Evolutionary conservation across 345 rosid genomes (phyloP).

Genomic region (Toxicodendron radicans): DNA sequence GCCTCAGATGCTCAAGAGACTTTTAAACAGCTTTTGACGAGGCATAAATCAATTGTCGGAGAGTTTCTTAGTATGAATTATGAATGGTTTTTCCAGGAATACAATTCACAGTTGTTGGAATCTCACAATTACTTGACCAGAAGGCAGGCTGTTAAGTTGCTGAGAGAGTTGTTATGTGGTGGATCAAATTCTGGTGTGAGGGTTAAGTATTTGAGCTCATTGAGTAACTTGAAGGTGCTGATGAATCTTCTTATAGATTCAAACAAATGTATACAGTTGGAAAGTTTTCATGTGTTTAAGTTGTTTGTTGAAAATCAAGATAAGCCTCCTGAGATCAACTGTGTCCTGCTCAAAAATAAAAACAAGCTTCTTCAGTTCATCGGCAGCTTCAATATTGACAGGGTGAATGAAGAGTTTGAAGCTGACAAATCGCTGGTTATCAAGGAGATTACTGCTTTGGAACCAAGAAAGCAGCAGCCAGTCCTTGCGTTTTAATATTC

Average conservation of each 20-base stretch:
- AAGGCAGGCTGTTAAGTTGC: not conserved
- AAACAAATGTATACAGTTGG: not conserved
- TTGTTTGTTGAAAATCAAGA: no score
- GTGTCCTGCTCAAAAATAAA: not conserved
- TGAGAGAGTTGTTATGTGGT: no score
- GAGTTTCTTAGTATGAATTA: conserved; percentile 44
- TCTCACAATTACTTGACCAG: not conserved
- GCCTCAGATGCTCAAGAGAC: conserved; percentile 53
- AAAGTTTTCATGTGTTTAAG: not conserved
- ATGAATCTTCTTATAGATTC: not conserved
- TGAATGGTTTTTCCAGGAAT: conserved; percentile 53
- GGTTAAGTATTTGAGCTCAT: not conserved
- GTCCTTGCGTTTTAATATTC: no score
- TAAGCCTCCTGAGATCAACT: not conserved
- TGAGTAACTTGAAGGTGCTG: not conserved
- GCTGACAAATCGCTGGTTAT: not conserved
- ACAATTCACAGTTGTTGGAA: conserved; percentile 24
- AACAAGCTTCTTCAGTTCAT: not conserved
- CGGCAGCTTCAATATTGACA: not conserved
- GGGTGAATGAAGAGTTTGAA: not conserved
- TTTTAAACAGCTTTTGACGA: conserved; percentile 49
- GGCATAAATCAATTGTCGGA: conserved; percentile 52
- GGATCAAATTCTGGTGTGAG: not conserved
- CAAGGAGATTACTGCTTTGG: no score
- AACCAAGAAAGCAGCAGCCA: no score